Conservation (phyloP, 1,139 yeast genomes). For the Diutina mesorugosa region DNA sequence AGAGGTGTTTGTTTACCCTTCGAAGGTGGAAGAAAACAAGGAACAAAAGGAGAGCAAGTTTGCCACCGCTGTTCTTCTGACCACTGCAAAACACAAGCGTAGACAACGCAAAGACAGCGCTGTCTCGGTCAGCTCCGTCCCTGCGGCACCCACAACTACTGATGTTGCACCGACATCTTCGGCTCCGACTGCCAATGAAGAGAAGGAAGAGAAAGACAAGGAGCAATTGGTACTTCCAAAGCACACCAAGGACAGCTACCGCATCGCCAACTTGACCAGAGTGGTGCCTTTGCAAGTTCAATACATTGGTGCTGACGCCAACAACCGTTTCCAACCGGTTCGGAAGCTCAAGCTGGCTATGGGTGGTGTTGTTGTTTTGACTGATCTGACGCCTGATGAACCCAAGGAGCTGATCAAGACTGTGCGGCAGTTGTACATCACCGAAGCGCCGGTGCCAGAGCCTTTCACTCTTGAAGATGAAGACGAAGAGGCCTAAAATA, state of each 20-base stretch:
- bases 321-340: constrained; percentile 73
- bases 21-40: constrained; percentile 68
- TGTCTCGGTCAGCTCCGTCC: constrained; percentile 12
- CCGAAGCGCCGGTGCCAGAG: constrained; percentile 85
- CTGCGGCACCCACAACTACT: constrained; percentile 6
- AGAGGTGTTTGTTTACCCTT: constrained; percentile 80
- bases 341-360: constrained; percentile 59
- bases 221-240: constrained; percentile 4
- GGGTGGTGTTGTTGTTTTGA: constrained; percentile 71
- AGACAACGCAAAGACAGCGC: constrained; percentile 40
- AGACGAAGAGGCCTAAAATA: constrained; percentile 11
- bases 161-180: constrained; percentile 13
- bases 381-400: constrained; percentile 58
- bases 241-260: constrained; percentile 48
- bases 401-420: constrained; percentile 65
- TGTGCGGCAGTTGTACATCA: constrained; percentile 66
- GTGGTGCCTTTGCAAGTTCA: constrained; percentile 51
- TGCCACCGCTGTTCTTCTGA: constrained; percentile 86
- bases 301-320: constrained; percentile 42
- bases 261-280: constrained; percentile 68
- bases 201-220: constrained; percentile 11
- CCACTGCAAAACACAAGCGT: constrained; percentile 86
- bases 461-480: constrained; percentile 60
- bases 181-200: constrained; percentile 13
- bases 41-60: constrained; percentile 83